Base-by-base conservation (phyloP, 257 asterid species). In the Parsonsia alboflavescens region DNA sequence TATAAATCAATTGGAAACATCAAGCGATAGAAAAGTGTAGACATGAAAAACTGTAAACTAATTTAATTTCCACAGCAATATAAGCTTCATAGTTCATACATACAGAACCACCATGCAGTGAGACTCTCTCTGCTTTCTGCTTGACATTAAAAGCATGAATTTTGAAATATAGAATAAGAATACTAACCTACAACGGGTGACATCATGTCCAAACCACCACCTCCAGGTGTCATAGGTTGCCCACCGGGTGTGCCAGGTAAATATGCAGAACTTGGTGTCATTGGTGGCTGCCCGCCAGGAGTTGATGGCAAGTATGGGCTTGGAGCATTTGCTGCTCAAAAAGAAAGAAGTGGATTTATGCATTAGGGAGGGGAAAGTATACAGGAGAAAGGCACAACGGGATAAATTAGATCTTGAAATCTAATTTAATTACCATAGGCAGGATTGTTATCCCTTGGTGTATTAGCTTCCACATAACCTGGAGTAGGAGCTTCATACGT, bases 241-340 rank as follows among this genome's bases (percentile, higher is more conserved):
- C 97, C 99, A 68, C 97, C 98, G 42, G 98, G 98, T 10, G 98
- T 93, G 68, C 98, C 97, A 78, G 98, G 98, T 73, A 93, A 87
- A 80, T 91, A 91, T 53, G 97, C 93, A 41, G 98, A 93, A 82
- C 97, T 91, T 58, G 98, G 97, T 0, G 97, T 93, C 97, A 91
- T 88, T 7, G 98, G 98, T 57, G 96, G 97, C 79, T 90, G 97
- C 58, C 98, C 98, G 72, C 98, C 97, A 49, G 99, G 98, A 53
- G 98, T 92, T 15, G 97, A 90, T 53, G 99, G 98, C 82, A 95
- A 73, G 84, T 92, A 92, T n/a, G 99, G 99, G 77, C 98, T 95
- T 33, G 99, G 97, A 75, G 96, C 99, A 90, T 92, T 95, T 78
- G 89, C 99, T 95, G 89, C 67, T 72, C 30, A 75, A 80, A 66